These are phyloP conservation scores for Lactifluus piperatus DNA, from an alignment of 768 basidiomycete genomes.

Conservation along the genomic window DNA sequence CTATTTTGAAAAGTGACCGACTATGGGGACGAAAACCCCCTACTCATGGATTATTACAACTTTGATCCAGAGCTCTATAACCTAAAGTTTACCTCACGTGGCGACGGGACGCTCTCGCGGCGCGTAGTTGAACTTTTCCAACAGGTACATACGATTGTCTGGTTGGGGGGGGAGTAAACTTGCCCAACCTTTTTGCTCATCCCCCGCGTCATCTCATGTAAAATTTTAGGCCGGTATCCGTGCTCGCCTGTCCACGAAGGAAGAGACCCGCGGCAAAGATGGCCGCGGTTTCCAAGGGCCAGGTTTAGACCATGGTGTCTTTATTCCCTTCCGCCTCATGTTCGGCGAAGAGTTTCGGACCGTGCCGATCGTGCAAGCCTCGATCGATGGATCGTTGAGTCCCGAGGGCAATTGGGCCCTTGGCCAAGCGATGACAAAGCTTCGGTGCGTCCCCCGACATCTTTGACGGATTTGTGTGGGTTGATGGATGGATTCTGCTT, in stretches of 20 bases:
- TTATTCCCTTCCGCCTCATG: slow-evolving; percentile 73
- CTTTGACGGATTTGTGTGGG: no score
- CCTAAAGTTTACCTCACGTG: slow-evolving; percentile 58
- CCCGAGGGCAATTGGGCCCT: slow-evolving; percentile 57
- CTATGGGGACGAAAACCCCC: slow-evolving; percentile 67
- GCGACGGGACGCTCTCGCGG: slow-evolving; percentile 47
- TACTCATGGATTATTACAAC: slow-evolving; percentile 68
- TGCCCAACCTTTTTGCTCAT: neutral
- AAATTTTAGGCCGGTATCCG: slow-evolving; percentile 39
- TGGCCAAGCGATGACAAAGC: slow-evolving; percentile 49
- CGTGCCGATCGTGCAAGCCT: slow-evolving; percentile 64
- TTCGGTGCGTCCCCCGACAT: slow-evolving; percentile 37
- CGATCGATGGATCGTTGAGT: slow-evolving; percentile 50
- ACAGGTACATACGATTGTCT: slow-evolving; percentile 31
- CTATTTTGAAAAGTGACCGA: slow-evolving; percentile 54
- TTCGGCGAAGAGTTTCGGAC: slow-evolving; percentile 55
- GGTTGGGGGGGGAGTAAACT: neutral
- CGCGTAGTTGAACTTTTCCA: slow-evolving; percentile 54
- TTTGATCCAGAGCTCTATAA: slow-evolving; percentile 53
- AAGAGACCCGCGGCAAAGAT: slow-evolving; percentile 53
- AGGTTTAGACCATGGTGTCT: slow-evolving; percentile 73
- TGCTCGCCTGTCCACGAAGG: slow-evolving; percentile 40
- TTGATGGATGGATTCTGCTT: no score
- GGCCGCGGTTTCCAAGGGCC: slow-evolving; percentile 57
- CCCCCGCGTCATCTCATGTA: neutral